Base-by-base conservation (phyloP, 257 asterid species). In the Apocynum venetum region DNA sequence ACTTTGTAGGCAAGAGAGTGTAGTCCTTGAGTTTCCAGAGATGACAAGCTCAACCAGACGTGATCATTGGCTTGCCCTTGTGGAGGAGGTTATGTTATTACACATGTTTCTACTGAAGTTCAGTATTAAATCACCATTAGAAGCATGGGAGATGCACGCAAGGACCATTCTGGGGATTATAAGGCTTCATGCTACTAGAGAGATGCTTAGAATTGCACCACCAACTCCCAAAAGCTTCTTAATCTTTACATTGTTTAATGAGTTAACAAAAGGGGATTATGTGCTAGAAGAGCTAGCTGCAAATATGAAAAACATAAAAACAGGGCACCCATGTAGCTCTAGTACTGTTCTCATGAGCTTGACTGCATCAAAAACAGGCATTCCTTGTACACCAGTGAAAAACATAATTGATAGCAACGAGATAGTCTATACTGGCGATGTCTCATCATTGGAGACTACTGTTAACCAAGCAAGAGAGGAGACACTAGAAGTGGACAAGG, bases 181-280 rank as follows among this genome's bases (percentile, higher is more conserved):
- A 72, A 87, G 98, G 78, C 97, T 92, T 78, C 98, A 94, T 71
- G 97, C 97, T 20, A 96, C 97, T n/a, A 82, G 98, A 80, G 98
- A 94, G 74, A 87, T 94, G 97, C 96, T 92, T 25, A 87, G 97
- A 67, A 91, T 94, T 71, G 84, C 96, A 0, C 98, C 98, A 19
- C 98, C 98, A 0, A 78, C 79, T 11, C 97, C 97, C 17, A 83
- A 87, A 44, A 87, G 86, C 79, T 94, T 92, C 68, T 47, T 92
- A 55, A 92, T 92, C 20, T 91, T 94, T 52, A 83, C 89, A 0
- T 81, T 94, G 85, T 84, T 89, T 19, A 91, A 91, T 36, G 95
- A 91, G 78, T 51, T 94, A 70, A 97, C 98, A 0, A 94, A 94
- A 82, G 98, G 98, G 43, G 98, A 94, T 25, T 90, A 83, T 70